Percentiles rank a stretch among this genome's conserved stretches.
Conservation (phyloP, 2,329 filamentous ascomycete species). For the Amesomyces nigricolor region DNA sequence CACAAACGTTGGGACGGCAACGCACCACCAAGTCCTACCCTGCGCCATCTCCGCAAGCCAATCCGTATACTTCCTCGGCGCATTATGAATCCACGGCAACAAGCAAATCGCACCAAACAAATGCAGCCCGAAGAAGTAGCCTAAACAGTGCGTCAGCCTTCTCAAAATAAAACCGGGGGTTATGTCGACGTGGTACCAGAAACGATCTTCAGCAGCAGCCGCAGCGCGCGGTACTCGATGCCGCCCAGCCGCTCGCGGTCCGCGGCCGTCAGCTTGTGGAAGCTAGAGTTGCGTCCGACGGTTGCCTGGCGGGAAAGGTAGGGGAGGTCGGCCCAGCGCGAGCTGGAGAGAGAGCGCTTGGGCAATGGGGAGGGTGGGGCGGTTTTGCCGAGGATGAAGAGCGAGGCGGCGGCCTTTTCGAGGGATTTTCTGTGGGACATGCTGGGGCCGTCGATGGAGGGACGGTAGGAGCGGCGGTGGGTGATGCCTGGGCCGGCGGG, state of each 20-base stretch:
- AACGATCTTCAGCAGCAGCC: conserved; percentile 43
- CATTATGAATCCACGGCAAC: conserved; percentile 42
- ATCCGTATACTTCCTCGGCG: conserved; percentile 36
- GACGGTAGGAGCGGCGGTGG: neutral
- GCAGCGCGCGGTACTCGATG: conserved; percentile 89
- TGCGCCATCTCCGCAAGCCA: conserved; percentile 37
- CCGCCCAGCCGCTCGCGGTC: conserved; percentile 91
- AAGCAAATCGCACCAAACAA: conserved; percentile 44
- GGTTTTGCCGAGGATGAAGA: conserved; percentile 4
- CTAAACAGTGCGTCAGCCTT: conserved; percentile 25
- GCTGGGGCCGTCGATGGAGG: neutral
- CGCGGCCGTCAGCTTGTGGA: conserved; percentile 73
- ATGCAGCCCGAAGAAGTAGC: conserved; percentile 42
- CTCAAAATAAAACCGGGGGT: neutral
- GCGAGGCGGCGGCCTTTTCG: neutral
- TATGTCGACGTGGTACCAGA: conserved; percentile 6
- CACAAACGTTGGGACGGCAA: too few species aligned
- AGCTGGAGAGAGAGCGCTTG: neutral
- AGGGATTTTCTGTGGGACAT: neutral
- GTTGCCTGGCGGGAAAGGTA: conserved; percentile 1
- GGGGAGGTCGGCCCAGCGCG: neutral
- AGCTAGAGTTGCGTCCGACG: conserved; percentile 42
- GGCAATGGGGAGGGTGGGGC: neutral
- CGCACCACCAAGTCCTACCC: conserved; percentile 39
- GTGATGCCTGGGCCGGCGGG: neutral